These are phyloP conservation scores for Rhododendron ferrugineum DNA, from an alignment of 148 eudicot genomes.

Conservation along the genomic window DNA sequence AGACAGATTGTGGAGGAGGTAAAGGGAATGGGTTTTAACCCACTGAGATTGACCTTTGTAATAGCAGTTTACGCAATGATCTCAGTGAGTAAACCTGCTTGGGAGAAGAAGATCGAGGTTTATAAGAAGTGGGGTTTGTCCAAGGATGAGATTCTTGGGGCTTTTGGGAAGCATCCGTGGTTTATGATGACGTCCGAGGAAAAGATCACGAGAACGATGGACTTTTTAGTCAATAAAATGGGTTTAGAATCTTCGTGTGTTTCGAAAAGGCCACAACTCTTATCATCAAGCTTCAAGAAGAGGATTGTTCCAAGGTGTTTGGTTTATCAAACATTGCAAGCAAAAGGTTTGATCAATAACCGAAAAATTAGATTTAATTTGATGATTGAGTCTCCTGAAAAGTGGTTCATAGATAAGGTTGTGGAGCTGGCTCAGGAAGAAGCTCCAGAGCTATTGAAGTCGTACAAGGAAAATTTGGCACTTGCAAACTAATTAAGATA, in stretches of 20 bases:
- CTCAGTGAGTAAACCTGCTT: background rate
- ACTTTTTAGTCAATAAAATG: constrained; percentile 23
- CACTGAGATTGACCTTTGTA: background rate
- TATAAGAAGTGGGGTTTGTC: constrained; percentile 27
- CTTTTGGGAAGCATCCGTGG: constrained; percentile 16
- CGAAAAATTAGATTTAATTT: background rate
- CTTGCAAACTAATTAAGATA: too few relatives aligned
- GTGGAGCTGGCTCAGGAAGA: background rate
- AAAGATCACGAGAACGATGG: constrained; percentile 6
- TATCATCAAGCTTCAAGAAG: constrained; percentile 16
- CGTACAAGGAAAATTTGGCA: too few relatives aligned
- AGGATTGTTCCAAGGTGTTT: constrained; percentile 20
- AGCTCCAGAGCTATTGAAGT: constrained; percentile 4
- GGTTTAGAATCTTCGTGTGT: constrained; percentile 5
- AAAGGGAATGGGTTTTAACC: constrained; percentile 17
- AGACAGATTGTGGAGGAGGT: constrained; percentile 17
- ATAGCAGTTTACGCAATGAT: background rate
- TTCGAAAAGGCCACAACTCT: background rate
- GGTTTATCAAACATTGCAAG: constrained; percentile 14
- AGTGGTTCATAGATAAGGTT: background rate
- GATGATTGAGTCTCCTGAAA: background rate
- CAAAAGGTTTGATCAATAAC: background rate
- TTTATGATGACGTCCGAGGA: constrained; percentile 14
- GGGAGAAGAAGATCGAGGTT: constrained; percentile 18
- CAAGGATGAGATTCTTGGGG: constrained; percentile 10